Evolutionary conservation across 805 yeast species (phyloP).

Genomic region (Brettanomyces sp.): DNA sequence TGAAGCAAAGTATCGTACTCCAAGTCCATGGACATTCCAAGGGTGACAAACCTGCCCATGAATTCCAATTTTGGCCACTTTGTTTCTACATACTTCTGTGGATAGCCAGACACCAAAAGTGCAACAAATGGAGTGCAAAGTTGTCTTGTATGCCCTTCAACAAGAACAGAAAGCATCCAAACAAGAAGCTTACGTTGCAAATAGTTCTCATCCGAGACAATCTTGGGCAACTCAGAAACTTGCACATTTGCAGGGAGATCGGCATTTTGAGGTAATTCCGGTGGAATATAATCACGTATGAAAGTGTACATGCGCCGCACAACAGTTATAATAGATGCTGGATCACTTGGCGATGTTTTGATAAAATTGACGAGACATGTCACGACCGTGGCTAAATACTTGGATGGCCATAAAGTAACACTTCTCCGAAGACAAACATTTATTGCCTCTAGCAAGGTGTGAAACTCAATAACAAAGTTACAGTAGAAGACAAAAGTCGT

Average conservation of each 20-base stretch:
- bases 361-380: slow-evolving; percentile 48
- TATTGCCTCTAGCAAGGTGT: slow-evolving; percentile 58
- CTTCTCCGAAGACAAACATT: slow-evolving; percentile 50
- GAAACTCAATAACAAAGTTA: slow-evolving; percentile 49
- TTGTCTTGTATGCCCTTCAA: slow-evolving; percentile 19
- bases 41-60: slow-evolving; percentile 21
- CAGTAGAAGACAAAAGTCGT: background rate
- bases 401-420: slow-evolving; percentile 66
- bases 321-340: slow-evolving; percentile 23
- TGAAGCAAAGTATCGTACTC: slow-evolving; percentile 36
- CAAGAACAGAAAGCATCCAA: slow-evolving; percentile 46
- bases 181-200: slow-evolving; percentile 60
- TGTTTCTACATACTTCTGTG: slow-evolving; percentile 8
- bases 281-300: slow-evolving; percentile 46
- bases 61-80: slow-evolving; percentile 11
- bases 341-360: slow-evolving; percentile 28
- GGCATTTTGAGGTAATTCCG: slow-evolving; percentile 28
- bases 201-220: slow-evolving; percentile 45
- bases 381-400: slow-evolving; percentile 63
- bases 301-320: slow-evolving; percentile 58
- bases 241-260: slow-evolving; percentile 27
- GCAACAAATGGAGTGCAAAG: slow-evolving; percentile 4
- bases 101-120: slow-evolving; percentile 6
- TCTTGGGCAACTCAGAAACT: slow-evolving; percentile 29
- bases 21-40: slow-evolving; percentile 61